A percentile compares a stretch with the other conserved stretches of the same genome.
phyloP scores from a whole-genome alignment of 352 stramenopile genomes.

The Pythium aquatile region DNA sequence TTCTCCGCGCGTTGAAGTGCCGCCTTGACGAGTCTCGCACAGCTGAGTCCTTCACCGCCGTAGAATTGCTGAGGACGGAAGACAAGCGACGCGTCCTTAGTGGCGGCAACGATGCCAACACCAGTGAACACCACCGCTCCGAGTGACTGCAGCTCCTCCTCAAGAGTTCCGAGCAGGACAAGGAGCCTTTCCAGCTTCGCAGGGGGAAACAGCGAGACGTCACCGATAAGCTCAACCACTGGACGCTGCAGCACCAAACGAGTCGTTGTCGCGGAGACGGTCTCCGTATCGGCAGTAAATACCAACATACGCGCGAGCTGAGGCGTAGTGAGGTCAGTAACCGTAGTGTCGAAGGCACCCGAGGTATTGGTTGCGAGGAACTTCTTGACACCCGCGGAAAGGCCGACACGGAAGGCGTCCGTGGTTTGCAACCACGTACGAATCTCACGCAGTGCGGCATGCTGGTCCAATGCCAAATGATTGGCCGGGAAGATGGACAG shows the following conservation, averaged over 20 bases:
- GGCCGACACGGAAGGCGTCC: slow-evolving; percentile 6
- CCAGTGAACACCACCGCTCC: slow-evolving; percentile 21
- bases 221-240: slow-evolving; percentile 13
- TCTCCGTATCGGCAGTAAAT: slow-evolving; percentile 18
- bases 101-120: slow-evolving; percentile 2
- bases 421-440: slow-evolving; percentile 16
- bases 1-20: slow-evolving; percentile 7
- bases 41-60: slow-evolving; percentile 11
- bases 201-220: slow-evolving; percentile 14
- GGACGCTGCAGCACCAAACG: slow-evolving; percentile 17
- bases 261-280: background rate
- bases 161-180: slow-evolving; percentile 16
- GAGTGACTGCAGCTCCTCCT: slow-evolving; percentile 19
- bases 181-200: slow-evolving; percentile 16
- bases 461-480: slow-evolving; percentile 31
- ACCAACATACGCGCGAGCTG: slow-evolving; percentile 24
- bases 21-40: slow-evolving; percentile 6
- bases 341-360: background rate
- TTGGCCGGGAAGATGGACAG: slow-evolving; percentile 51
- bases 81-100: slow-evolving; percentile 5
- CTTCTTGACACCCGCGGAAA: slow-evolving; percentile 3
- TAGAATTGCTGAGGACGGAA: slow-evolving; percentile 22
- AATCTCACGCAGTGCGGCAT: slow-evolving; percentile 25
- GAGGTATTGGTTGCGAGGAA: slow-evolving; percentile 4
- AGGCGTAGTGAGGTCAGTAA: background rate